Evolutionary conservation across 192 early-diverging fungal species (phyloP), one percentile per base, ranked within the genome.

Genomic region (Coemansia sp.): DNA sequence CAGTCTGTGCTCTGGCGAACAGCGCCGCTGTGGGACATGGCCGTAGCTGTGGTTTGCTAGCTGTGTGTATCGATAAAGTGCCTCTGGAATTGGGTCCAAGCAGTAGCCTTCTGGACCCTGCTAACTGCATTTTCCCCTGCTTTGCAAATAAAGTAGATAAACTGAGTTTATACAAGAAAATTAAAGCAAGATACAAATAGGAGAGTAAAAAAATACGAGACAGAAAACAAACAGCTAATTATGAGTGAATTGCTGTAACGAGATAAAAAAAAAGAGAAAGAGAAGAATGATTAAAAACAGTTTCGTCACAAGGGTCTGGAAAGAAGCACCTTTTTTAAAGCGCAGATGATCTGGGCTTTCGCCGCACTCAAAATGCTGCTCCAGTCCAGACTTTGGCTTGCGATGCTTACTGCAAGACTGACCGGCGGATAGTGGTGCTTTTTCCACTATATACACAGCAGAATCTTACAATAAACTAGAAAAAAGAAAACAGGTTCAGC

Each of bases 71-170:
- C 17, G 30, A 56, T 22, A 56, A 36, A n/a, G 17, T 52, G 22
- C 17, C 25, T 68, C 10, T 40, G 34, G 10, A 48, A 36, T 10
- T 16, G 20, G 57, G 36, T 22, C 34, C 57, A 7, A 59, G 34
- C 32, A 65, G 50, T n/a, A 72, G 55, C 52, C 29, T 56, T 34
- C 60, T 63, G 3, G 54, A 60, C 10, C 70, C 52, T 5, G 60
- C 45, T 25, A 66, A 18, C 60, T 72, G 70, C 70, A 72, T 72
- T 63, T 32, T 2, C 29, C 31, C 42, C 17, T 45, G 12, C 11
- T 16, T 16, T 45, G 17, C 42, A 45, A 45, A 45, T 45, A 8
- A 16, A 12, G 0, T 16, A 45, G 42, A 32, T 32, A 56, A 30
- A 32, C 30, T 58, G 3, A 49, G n/a, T 31, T 18, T 51, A 32